phyloP scores from a whole-genome alignment of 2,329 filamentous ascomycete genomes.

The Fusarium tricinctum region DNA sequence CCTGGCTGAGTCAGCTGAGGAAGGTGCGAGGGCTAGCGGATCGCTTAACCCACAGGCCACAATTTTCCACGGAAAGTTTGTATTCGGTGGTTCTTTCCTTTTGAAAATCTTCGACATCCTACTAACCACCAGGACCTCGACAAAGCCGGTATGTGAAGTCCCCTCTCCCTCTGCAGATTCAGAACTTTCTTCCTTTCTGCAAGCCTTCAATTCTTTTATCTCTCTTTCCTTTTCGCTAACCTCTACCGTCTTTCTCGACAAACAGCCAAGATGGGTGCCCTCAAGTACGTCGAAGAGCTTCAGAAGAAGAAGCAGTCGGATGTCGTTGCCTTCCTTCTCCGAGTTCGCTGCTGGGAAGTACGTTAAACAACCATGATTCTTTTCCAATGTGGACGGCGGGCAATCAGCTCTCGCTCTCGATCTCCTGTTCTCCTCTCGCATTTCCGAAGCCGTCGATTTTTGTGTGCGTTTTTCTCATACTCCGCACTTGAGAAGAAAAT shows the following conservation, averaged over 20 bases:
- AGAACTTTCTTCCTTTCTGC: conserved; percentile 4
- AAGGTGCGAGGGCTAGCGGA: conserved; percentile 18
- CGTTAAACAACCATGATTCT: conserved; percentile 63
- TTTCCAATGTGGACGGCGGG: conserved; percentile 55
- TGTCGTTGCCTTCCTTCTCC: conserved; percentile 99
- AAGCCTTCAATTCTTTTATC: conserved; percentile 10
- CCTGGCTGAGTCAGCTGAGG: conserved; percentile 47
- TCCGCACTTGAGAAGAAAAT: conserved; percentile 34
- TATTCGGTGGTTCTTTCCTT: conserved; percentile 28
- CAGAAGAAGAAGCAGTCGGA: conserved; percentile 99
- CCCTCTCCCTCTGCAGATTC: conserved; percentile 12
- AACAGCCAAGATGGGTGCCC: conserved; percentile 92
- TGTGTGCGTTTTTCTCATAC: conserved; percentile 33
- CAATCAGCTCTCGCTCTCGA: conserved; percentile 39
- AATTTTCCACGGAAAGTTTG: conserved; percentile 30
- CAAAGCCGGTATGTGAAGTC: conserved; percentile 55
- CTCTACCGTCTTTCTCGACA: conserved; percentile 34
- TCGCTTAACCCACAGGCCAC: conserved; percentile 52
- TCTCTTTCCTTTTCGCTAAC: conserved; percentile 46
- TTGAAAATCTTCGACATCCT: conserved; percentile 48
- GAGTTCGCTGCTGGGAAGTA: conserved; percentile 99
- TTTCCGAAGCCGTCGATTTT: conserved; percentile 25
- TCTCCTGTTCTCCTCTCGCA: conserved; percentile 38
- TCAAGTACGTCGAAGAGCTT: conserved; percentile 99
- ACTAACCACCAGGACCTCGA: conserved; percentile 58